phyloP scores from a whole-genome alignment of 331 rosid genomes.

The Quercus lobata region DNA sequence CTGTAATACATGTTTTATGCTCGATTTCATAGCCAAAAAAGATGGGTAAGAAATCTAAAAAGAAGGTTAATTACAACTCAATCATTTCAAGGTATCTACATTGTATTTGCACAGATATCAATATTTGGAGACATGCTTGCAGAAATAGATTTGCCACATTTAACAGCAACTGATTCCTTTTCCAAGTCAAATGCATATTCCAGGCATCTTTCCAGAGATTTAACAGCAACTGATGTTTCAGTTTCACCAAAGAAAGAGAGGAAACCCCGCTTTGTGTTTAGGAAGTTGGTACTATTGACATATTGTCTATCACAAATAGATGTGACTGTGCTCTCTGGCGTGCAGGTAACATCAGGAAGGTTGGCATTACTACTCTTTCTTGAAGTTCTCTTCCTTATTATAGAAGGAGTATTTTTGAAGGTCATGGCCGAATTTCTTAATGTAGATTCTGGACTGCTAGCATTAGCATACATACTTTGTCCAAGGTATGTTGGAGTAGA shows the following conservation, averaged over 20 bases:
- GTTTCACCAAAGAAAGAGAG: constrained; percentile 6
- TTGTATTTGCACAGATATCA: background rate
- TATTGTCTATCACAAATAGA: background rate
- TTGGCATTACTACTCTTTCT: constrained; percentile 8
- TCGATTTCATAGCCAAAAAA: background rate
- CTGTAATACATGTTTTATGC: background rate
- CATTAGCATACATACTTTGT: background rate
- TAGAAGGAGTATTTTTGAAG: constrained; percentile 52
- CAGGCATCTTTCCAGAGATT: constrained; percentile 29
- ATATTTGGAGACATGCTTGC: background rate
- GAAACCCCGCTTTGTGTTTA: constrained; percentile 10
- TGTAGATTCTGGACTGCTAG: constrained; percentile 37
- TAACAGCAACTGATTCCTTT: background rate
- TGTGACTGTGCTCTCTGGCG: constrained; percentile 1
- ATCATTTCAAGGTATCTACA: background rate
- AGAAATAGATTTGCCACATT: constrained; percentile 2
- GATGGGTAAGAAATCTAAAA: background rate
- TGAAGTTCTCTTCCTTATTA: constrained; percentile 48
- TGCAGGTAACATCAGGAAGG: constrained; percentile 7
- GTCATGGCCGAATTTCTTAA: constrained; percentile 50
- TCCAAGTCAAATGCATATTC: constrained; percentile 20
- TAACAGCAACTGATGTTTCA: constrained; percentile 2
- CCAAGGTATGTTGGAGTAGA: constrained; percentile 9
- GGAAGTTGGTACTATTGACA: constrained; percentile 4
- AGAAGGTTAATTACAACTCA: background rate